Percentiles rank a stretch among this genome's conserved stretches.
Evolutionary conservation across 2,329 filamentous ascomycete species (phyloP).

Genomic region (Sarocladiaceae sp.): DNA sequence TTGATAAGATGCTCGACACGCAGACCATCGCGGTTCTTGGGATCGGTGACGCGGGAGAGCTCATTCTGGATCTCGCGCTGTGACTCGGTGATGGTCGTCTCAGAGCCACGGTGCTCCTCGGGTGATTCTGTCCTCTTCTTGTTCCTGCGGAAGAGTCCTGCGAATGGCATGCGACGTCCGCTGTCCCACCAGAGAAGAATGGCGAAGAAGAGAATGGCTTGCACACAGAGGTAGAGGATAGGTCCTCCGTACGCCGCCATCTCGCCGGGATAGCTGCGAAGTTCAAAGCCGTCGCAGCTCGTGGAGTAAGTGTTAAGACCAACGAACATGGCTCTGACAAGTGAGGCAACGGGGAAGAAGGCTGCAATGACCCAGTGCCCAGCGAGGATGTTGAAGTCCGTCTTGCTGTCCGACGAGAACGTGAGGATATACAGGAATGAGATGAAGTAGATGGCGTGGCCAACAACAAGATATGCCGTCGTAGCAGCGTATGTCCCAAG

Average conservation of each 20-base stretch:
- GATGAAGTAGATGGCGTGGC: slow-evolving; percentile 62
- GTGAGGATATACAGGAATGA: slow-evolving; percentile 64
- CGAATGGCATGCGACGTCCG: slow-evolving; percentile 31
- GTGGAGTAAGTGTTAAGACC: slow-evolving; percentile 73
- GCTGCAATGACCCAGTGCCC: slow-evolving; percentile 66
- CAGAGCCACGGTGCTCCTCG: slow-evolving; percentile 8
- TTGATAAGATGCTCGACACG: slow-evolving; percentile 65
- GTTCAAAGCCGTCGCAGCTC: slow-evolving; percentile 54
- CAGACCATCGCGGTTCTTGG: slow-evolving; percentile 35
- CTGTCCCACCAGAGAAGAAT: slow-evolving; percentile 71
- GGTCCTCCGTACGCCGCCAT: slow-evolving; percentile 71
- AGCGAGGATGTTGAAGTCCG: slow-evolving; percentile 60
- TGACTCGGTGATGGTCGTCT: background rate
- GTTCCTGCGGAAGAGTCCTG: slow-evolving; percentile 5
- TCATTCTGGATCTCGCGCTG: slow-evolving; percentile 22
- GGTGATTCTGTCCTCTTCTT: slow-evolving; percentile 9
- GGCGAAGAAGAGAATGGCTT: slow-evolving; percentile 60
- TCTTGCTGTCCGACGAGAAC: slow-evolving; percentile 60
- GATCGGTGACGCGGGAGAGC: slow-evolving; percentile 20
- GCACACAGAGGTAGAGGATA: slow-evolving; percentile 69
- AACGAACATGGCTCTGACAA: slow-evolving; percentile 65
- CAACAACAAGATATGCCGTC: slow-evolving; percentile 63
- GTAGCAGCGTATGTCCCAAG: slow-evolving; percentile 74
- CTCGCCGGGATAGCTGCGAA: slow-evolving; percentile 60
- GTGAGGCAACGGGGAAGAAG: slow-evolving; percentile 65